phyloP scores from a whole-genome alignment of 2,329 filamentous ascomycete species.

The Colletotrichum simmondsii region DNA sequence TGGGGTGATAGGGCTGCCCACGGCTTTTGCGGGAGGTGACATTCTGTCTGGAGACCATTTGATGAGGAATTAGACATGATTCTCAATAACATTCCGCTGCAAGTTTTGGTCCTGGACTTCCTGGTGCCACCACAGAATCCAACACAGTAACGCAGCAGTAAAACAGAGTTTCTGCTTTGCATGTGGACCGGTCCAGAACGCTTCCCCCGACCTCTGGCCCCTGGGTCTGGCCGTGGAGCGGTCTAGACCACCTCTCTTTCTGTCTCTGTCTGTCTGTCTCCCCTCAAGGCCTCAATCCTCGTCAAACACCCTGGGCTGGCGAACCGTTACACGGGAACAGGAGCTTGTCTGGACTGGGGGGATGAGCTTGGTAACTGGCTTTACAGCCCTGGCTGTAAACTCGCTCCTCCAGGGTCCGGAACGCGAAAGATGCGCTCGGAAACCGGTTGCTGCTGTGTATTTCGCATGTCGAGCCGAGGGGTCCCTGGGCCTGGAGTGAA shows the following conservation, averaged over 20 bases:
- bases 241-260: not conserved
- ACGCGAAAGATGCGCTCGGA: not conserved
- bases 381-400: not conserved
- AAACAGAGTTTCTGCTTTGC: not conserved
- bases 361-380: not conserved
- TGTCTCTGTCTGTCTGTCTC: no score
- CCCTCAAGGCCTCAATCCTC: no score
- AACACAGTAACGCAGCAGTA: not conserved
- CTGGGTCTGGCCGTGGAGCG: not conserved
- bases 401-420: not conserved
- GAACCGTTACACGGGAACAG: not conserved
- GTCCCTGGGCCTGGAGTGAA: not conserved
- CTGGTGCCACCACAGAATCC: not conserved
- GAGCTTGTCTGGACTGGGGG: not conserved
- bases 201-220: not conserved
- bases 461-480: not conserved
- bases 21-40: not conserved
- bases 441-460: not conserved
- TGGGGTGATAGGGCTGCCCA: not conserved
- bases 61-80: not conserved
- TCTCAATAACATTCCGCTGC: not conserved
- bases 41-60: not conserved
- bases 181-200: conserved; percentile 1
- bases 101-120: not conserved
- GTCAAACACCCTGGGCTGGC: not conserved